These are phyloP conservation scores for Stemphylium vesicarium DNA, from an alignment of 2,329 filamentous ascomycete species.

Conservation along the genomic window DNA sequence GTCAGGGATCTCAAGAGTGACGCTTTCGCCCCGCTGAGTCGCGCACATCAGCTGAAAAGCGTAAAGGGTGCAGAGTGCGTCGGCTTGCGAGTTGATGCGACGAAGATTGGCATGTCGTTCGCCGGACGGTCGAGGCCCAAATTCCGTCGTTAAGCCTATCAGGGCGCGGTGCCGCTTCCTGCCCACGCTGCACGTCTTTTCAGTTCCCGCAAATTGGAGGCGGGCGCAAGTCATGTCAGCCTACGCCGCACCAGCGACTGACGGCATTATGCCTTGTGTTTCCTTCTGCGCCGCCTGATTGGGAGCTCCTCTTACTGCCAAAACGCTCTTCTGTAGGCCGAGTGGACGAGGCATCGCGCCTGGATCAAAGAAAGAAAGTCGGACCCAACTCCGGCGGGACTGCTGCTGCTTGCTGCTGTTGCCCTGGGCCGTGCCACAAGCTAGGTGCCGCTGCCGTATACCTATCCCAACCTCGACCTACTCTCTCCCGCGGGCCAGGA, in stretches of 20 bases:
- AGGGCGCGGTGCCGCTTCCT: conserved; percentile 12
- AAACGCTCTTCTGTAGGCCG: too few relatives aligned
- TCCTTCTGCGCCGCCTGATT: conserved; percentile 18
- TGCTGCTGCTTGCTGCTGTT: neutral
- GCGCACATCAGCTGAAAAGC: neutral
- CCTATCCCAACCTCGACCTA: neutral
- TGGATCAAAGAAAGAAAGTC: too few relatives aligned
- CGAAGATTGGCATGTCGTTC: conserved; percentile 3
- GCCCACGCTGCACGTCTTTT: conserved; percentile 7
- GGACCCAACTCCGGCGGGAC: neutral
- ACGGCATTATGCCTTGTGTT: conserved; percentile 10
- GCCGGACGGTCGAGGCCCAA: conserved; percentile 16
- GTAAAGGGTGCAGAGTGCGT: neutral
- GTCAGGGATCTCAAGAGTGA: neutral
- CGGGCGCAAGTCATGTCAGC: conserved; percentile 3
- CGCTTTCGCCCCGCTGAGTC: conserved; percentile 3
- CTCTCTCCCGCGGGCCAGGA: neutral
- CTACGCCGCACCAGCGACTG: conserved; percentile 15
- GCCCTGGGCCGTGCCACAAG: conserved; percentile 28
- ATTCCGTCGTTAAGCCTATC: conserved; percentile 19
- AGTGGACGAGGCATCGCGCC: too few relatives aligned
- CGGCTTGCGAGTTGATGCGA: conserved; percentile 2
- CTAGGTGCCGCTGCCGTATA: conserved; percentile 11
- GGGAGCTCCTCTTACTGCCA: neutral
- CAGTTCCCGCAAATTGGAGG: conserved; percentile 5